Percentiles rank a stretch among this genome's conserved stretches.
These are phyloP conservation scores for Coffea eugenioides DNA, from an alignment of 257 asterid genomes.

Conservation along the genomic window DNA sequence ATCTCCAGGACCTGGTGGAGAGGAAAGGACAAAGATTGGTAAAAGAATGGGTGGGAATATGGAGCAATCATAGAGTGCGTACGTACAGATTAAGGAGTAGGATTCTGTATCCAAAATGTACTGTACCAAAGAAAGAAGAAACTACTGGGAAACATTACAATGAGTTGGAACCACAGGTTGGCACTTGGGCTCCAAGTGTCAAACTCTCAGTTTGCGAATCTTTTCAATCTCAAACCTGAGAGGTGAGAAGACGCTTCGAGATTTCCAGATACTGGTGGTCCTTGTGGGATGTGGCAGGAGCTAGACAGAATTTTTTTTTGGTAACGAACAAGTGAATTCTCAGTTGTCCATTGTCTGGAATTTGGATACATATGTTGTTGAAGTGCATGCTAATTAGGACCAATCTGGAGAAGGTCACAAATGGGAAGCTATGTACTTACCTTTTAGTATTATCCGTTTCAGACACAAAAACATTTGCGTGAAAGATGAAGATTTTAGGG, in stretches of 20 bases:
- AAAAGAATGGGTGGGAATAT: not conserved
- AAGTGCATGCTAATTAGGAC: not conserved
- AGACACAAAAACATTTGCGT: not conserved
- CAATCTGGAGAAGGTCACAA: not conserved
- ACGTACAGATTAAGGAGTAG: not conserved
- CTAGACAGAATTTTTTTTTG: not conserved
- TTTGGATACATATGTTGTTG: not conserved
- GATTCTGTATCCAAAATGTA: not conserved
- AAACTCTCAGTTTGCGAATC: not conserved
- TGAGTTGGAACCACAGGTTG: not conserved
- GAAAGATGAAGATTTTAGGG: not conserved
- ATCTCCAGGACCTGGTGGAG: not conserved
- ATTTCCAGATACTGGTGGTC: not conserved
- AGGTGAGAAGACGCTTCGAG: not conserved
- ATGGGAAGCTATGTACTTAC: not conserved
- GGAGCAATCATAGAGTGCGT: not conserved
- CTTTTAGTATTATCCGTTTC: not conserved
- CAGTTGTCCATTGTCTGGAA: not conserved
- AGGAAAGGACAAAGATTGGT: slow-evolving; percentile 6
- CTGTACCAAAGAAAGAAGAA: not conserved
- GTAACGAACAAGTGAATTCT: not conserved
- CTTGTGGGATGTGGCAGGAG: not conserved
- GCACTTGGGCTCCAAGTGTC: not conserved
- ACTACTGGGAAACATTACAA: not conserved
- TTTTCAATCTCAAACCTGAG: not conserved